These are phyloP conservation scores for Eucalyptus melliodora DNA, from an alignment of 345 rosid genomes.

Conservation along the genomic window DNA sequence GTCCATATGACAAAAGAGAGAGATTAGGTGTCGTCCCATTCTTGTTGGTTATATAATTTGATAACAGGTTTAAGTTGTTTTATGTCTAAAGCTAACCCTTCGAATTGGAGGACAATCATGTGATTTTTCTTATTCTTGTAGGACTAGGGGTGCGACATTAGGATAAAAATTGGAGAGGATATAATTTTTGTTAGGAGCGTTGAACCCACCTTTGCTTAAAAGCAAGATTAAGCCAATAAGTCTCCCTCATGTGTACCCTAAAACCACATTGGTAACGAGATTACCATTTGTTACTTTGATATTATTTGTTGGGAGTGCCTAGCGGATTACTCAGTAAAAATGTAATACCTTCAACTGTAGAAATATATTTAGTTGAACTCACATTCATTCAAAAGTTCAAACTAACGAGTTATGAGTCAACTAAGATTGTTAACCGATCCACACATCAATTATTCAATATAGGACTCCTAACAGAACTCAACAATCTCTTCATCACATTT, in stretches of 20 bases:
- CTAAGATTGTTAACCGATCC: no score
- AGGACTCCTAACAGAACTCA: background rate
- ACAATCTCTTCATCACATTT: no score
- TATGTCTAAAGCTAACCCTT: background rate
- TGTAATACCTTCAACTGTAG: no score
- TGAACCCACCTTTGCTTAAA: background rate
- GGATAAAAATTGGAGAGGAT: background rate
- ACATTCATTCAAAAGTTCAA: no score
- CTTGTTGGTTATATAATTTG: no score
- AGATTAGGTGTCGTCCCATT: no score
- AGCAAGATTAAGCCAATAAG: background rate
- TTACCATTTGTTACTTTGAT: background rate
- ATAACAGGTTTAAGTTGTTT: background rate
- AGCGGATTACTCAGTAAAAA: no score
- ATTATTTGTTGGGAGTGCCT: background rate
- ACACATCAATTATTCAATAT: background rate
- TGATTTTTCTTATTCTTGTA: no score
- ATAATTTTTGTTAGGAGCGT: background rate
- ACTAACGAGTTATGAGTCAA: background rate
- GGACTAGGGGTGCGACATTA: background rate
- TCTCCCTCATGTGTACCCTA: background rate
- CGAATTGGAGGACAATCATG: background rate
- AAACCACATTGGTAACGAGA: no score
- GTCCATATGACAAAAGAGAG: background rate
- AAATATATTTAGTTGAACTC: no score